Evolutionary conservation across 805 yeast species (phyloP), one percentile per base, ranked within the genome.

Genomic region (Ogataea dorogensis): DNA sequence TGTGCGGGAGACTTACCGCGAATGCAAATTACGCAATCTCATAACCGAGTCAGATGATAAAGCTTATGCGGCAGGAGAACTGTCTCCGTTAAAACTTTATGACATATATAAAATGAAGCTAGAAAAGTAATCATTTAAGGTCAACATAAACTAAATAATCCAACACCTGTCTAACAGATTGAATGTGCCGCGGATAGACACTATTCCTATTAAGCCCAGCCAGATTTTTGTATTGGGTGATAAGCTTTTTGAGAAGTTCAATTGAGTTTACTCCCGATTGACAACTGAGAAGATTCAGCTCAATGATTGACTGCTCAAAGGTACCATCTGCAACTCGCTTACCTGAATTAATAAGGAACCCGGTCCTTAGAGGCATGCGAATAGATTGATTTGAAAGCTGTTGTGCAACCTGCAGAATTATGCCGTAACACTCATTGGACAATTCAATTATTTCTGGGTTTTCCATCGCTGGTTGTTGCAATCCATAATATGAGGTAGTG

Each of bases 381-480:
- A 79, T 77, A 7, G 85, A 83, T 13, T 86, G 80, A 47, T 79
- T 81, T 24, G 84, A 73, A 13, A 85, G 62, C 2, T 89, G 85
- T 27, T 79, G 71, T 0, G 87, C 73, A 14, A 71, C 66, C 19
- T 71, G 73, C 5, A 86, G 73, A 2, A 83, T 63, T 1, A 79
- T 51, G 0, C 83, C 88, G 42, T 70, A 70, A 2, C 79, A 63
- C 29, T 73, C 75, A 21, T 71, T 68, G 7, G 68, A 57, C 3
- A 74, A 56, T 47, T 80, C 79, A 16, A 70, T 63, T n/a, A 82
- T 29, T 8, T 42, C 42, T 5, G 56, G 53, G 20, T 44, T 48
- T 13, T 43, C 47, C 13, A 26, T 10, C 8, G 20, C 21, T 14
- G 24, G 37, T 22, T 34, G 40, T 18, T 27, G 35, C 7, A 29